A percentile compares a stretch with the other conserved stretches of the same genome.
Conservation (phyloP, 2,329 filamentous ascomycete species). For the Fusarium torreyae region DNA sequence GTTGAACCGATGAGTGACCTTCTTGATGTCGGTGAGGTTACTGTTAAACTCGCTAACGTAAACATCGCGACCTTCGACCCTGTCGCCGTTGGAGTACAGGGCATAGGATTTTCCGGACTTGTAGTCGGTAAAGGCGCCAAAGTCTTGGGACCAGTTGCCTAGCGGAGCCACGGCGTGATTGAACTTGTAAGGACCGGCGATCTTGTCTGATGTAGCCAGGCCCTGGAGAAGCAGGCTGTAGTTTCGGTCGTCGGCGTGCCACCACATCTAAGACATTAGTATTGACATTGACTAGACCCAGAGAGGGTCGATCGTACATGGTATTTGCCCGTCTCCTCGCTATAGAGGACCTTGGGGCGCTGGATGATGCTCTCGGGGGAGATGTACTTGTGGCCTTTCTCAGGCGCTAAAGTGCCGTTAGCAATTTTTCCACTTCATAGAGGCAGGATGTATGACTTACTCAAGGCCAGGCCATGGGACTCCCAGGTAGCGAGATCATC, state of each 20-base stretch:
- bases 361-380: slow-evolving; percentile 71
- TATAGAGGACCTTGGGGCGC: slow-evolving; percentile 74
- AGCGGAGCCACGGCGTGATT: slow-evolving; percentile 68
- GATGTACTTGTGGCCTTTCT: slow-evolving; percentile 69
- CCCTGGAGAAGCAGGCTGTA: slow-evolving; percentile 72
- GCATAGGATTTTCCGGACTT: slow-evolving; percentile 70
- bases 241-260: slow-evolving; percentile 72
- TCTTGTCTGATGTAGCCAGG: slow-evolving; percentile 66
- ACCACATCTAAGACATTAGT: slow-evolving; percentile 64
- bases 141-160: slow-evolving; percentile 75
- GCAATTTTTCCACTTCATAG: rapidly evolving
- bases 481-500: slow-evolving; percentile 73
- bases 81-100: slow-evolving; percentile 73
- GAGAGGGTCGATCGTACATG: slow-evolving; percentile 59
- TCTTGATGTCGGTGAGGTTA: slow-evolving; percentile 65
- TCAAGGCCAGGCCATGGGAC: slow-evolving; percentile 68
- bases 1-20: slow-evolving; percentile 68
- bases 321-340: slow-evolving; percentile 67
- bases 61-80: slow-evolving; percentile 68
- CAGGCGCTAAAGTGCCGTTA: slow-evolving; percentile 56
- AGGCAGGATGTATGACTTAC: slow-evolving; percentile 51
- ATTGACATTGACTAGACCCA: rapidly evolving
- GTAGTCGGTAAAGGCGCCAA: slow-evolving; percentile 72
- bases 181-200: slow-evolving; percentile 69
- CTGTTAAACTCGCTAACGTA: slow-evolving; percentile 70